phyloP scores from a whole-genome alignment of 2,329 filamentous ascomycete genomes.

The Alternaria postmessia region DNA sequence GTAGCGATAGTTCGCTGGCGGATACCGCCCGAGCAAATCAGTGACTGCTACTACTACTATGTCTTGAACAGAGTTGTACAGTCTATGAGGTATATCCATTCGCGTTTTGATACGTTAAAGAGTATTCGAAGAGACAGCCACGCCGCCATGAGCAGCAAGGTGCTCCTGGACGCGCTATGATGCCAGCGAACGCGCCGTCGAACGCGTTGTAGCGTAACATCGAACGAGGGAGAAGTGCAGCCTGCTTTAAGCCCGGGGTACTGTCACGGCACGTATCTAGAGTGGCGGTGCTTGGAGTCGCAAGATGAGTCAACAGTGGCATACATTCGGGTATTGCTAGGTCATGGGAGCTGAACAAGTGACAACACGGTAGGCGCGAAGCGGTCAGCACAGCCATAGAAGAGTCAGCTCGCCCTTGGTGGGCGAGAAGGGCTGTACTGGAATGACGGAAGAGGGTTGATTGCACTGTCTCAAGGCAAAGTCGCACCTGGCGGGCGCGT shows the following conservation, averaged over 20 bases:
- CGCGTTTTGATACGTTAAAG: neutral
- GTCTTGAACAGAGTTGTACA: neutral
- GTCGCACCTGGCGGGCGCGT: slow-evolving; percentile 19
- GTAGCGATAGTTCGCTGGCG: neutral
- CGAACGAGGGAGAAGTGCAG: neutral
- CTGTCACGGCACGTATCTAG: neutral
- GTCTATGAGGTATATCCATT: neutral
- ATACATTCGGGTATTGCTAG: slow-evolving; percentile 10
- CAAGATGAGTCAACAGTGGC: slow-evolving; percentile 27
- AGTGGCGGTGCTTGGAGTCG: neutral
- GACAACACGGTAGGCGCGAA: slow-evolving; percentile 35
- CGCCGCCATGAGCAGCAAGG: slow-evolving; percentile 6
- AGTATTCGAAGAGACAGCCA: neutral
- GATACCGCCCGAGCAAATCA: neutral
- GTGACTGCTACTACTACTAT: neutral
- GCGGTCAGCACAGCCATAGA: slow-evolving; percentile 42
- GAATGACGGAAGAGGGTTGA: slow-evolving; percentile 24
- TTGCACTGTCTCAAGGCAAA: slow-evolving; percentile 17
- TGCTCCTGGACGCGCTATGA: neutral
- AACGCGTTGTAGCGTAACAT: slow-evolving; percentile 2
- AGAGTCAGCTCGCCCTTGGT: slow-evolving; percentile 31
- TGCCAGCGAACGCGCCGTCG: slow-evolving; percentile 11
- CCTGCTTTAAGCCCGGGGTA: neutral
- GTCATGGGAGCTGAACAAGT: slow-evolving; percentile 43
- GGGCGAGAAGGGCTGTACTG: slow-evolving; percentile 30